These are phyloP conservation scores for Starmerella sp. DNA, from an alignment of 805 yeast species.

Conservation along the genomic window DNA sequence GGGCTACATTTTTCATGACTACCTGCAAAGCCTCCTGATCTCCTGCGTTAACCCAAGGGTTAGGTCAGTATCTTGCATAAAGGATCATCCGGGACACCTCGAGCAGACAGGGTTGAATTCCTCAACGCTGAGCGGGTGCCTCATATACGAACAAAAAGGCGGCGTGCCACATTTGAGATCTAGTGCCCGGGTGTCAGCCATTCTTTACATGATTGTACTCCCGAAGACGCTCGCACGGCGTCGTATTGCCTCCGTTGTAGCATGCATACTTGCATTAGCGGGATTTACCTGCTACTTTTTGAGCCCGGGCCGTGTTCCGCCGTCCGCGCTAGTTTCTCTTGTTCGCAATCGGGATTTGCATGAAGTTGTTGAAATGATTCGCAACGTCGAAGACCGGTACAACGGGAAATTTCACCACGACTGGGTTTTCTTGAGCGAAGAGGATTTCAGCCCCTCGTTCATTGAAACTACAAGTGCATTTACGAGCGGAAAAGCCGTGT, in stretches of 20 bases:
- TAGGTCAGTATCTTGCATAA: neutral
- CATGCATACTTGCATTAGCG: neutral
- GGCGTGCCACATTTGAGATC: no score
- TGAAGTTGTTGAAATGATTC: conserved; percentile 7
- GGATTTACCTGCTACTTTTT: neutral
- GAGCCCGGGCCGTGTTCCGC: neutral
- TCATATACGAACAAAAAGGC: no score
- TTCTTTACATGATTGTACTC: neutral
- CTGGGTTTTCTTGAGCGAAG: conserved; percentile 81
- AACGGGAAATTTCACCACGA: conserved; percentile 93
- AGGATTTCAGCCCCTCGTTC: conserved; percentile 57
- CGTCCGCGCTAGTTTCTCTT: conserved; percentile 12
- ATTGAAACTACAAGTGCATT: conserved; percentile 38
- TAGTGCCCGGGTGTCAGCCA: no score
- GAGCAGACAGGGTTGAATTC: neutral
- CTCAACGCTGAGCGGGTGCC: no score
- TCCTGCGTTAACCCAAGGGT: neutral
- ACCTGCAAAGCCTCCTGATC: neutral
- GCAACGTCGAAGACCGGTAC: conserved; percentile 71
- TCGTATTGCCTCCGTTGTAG: neutral
- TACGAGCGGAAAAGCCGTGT: conserved; percentile 54
- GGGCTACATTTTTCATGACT: no score
- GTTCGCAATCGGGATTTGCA: conserved; percentile 10
- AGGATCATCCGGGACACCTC: neutral
- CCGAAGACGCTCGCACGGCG: neutral